Evolutionary conservation across 208 protist species (phyloP), one percentile per base, ranked within the genome.

Genomic region (Strigomonas culicis): DNA sequence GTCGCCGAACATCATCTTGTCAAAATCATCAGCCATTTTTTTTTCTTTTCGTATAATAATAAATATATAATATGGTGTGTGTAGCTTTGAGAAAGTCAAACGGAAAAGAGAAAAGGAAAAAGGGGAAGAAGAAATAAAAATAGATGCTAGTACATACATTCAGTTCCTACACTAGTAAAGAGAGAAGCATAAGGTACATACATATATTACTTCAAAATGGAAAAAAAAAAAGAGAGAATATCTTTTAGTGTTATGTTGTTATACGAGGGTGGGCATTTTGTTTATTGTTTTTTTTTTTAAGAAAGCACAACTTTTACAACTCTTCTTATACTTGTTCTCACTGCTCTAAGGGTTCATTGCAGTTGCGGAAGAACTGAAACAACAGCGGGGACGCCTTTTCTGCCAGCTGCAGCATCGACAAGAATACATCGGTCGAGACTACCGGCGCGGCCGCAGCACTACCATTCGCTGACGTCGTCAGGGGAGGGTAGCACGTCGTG

Each of bases 361-460:
- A 92, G 46, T 88, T 80, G 1, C 84, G 74, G 49, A 95, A 90
- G 60, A 92, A 88, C 2, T 78, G 64, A 69, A 93, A 93, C 7
- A 95, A 41, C n/a, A 80, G 64, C 7, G 15, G 60, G 19, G 82
- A 74, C 1, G 83, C 89, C 19, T 74, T 63, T 59, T 82, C 82
- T 25, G 80, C 89, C n/a, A 92, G 64, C 10, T 59, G 36, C 56
- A 75, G 44, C 89, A 92, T 90, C 32, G 70, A 39, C 13, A 17
- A 34, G 34, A 79, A 68, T 28, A 79, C 76, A 63, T 76, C 65
- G 36, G 75, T 31, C 22, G 66, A 70, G 17, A 81, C 27, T 27
- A 2, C 46, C 55, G 63, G 6, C 63, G 44, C 50, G 4, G 7
- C 28, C 13, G 21, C 39, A 55, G 19, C 47, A 60, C 19, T 15